A percentile compares a stretch with the other conserved stretches of the same genome.
phyloP scores from a whole-genome alignment of 805 yeast species.

The Candida schatavii region DNA sequence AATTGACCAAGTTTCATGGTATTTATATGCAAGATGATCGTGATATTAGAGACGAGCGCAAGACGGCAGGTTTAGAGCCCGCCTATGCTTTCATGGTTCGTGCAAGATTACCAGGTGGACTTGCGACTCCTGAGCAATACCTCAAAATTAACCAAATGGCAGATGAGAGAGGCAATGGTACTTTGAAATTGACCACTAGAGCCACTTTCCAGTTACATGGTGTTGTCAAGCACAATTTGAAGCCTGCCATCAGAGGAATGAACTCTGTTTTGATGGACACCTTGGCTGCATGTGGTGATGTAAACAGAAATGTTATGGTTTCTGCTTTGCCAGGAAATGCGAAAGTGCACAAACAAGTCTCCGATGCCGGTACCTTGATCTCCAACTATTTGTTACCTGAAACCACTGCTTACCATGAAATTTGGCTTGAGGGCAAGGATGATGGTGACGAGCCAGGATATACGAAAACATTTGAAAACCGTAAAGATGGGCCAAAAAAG shows the following conservation, averaged over 20 bases:
- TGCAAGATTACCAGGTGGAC: slow-evolving; percentile 92
- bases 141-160: slow-evolving; percentile 79
- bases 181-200: slow-evolving; percentile 91
- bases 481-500: slow-evolving; percentile 75
- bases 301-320: slow-evolving; percentile 91
- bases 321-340: slow-evolving; percentile 87
- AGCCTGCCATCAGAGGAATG: slow-evolving; percentile 90
- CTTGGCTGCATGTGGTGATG: slow-evolving; percentile 98
- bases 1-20: slow-evolving; percentile 95
- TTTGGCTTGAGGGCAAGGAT: slow-evolving; percentile 90
- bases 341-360: slow-evolving; percentile 73
- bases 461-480: slow-evolving; percentile 57
- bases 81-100: slow-evolving; percentile 97
- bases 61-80: slow-evolving; percentile 90
- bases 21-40: slow-evolving; percentile 98
- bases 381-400: slow-evolving; percentile 83
- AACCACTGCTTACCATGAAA: slow-evolving; percentile 95
- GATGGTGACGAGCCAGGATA: slow-evolving; percentile 67
- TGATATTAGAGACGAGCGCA: slow-evolving; percentile 90
- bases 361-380: slow-evolving; percentile 57
- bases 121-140: slow-evolving; percentile 86
- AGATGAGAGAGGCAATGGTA: slow-evolving; percentile 83
- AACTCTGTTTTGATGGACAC: slow-evolving; percentile 89
- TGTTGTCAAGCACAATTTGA: slow-evolving; percentile 82
- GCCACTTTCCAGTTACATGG: slow-evolving; percentile 98